Base-by-base conservation (phyloP, 2,329 filamentous ascomycete genomes). In the Beauveria sp. region DNA sequence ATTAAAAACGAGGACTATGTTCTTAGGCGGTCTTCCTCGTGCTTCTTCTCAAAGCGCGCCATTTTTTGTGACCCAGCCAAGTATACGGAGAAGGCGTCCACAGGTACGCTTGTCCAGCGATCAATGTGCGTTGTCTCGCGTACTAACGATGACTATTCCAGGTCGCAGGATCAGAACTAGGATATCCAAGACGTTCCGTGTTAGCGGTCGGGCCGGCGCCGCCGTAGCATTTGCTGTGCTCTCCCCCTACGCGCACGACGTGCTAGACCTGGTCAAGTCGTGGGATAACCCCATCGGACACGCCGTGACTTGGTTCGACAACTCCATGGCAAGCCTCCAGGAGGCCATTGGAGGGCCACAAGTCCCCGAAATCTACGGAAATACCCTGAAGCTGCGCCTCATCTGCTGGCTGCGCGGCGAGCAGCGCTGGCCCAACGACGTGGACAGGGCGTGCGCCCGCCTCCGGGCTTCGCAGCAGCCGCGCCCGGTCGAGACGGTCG, bases 271-370 rank as follows among this genome's bases (percentile, higher is more conserved):
- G 42, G 9, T 57, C 28, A 57, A 49, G 43, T 10, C n/a, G 2
- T 57, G 54, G 54, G 54, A 57, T 43, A 22, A 57, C 43, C 54
- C 54, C 8, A 38, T 57, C 54, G 54, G 54, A 7, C 42, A 24
- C 14, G 26, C 54, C 5, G 43, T 57, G 26, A 40, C 24, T 10
- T 57, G 54, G 54, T 40, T 48, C 4, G 54, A 57, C 28, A 24
- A 26, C n/a, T 28, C 54, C 43, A 40, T 57, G 28, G 43, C 54
- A 12, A 57, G 28, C 28, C 3, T 57, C 16, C 54, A 57, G 14
- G 54, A 57, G 28, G 12, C 28, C 28, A 57, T 57, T 8, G 54
- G 54, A n/a, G 54, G 54, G 12, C 42, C 26, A 1, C 54, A 57
- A 18, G 43, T 57, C 14, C 54, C 43, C 2, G 43, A 46, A 14